phyloP scores from a whole-genome alignment of 371 early-diverging fungal genomes.

The Lichtheimia ramosa region DNA sequence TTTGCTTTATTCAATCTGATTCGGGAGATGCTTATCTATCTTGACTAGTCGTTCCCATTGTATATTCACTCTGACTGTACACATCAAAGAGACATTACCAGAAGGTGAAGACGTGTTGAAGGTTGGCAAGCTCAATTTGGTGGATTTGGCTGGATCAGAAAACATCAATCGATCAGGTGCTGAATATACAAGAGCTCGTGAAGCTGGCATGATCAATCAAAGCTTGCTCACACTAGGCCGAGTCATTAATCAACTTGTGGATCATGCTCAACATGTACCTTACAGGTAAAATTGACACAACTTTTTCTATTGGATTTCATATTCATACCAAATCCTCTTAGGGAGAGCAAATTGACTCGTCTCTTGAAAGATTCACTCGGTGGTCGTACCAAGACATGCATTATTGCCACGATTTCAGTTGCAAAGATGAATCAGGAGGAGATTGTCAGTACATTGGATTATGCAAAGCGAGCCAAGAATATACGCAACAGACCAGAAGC shows the following conservation, averaged over 20 bases:
- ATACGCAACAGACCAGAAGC: conserved; percentile 92
- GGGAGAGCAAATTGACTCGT: conserved; percentile 94
- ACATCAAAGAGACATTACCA: conserved; percentile 74
- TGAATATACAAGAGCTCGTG: conserved; percentile 82
- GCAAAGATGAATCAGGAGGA: conserved; percentile 81
- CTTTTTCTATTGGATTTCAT: no score
- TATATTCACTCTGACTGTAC: conserved; percentile 89
- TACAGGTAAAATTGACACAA: conserved; percentile 64
- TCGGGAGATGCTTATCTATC: no score
- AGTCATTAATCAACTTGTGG: conserved; percentile 90
- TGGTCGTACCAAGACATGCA: conserved; percentile 92
- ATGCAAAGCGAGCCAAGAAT: conserved; percentile 93
- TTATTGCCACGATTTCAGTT: conserved; percentile 94
- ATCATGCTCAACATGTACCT: conserved; percentile 82
- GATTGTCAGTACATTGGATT: conserved; percentile 90
- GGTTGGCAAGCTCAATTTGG: conserved; percentile 92
- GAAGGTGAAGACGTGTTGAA: conserved; percentile 84
- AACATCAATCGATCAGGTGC: conserved; percentile 92
- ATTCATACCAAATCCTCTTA: no score
- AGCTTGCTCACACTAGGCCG: conserved; percentile 90
- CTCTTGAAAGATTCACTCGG: conserved; percentile 95
- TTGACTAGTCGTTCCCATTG: conserved; percentile 96
- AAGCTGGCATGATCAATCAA: conserved; percentile 91
- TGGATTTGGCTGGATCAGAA: conserved; percentile 98
- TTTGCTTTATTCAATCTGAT: no score